phyloP scores from a whole-genome alignment of 345 rosid species.

The Populus deltoides region DNA sequence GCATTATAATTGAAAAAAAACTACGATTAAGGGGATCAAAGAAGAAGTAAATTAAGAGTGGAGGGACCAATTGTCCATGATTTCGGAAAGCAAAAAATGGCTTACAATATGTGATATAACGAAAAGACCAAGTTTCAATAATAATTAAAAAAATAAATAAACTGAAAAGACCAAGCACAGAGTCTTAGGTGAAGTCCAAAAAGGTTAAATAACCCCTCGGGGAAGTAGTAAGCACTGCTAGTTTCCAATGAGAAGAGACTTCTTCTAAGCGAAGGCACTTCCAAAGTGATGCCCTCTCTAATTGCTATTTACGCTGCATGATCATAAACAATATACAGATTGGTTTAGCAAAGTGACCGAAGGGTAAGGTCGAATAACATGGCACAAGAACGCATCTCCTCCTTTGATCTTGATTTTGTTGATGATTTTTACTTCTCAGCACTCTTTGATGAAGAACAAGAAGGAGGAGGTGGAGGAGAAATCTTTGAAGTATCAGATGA shows the following conservation, averaged over 20 bases:
- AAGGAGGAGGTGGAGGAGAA: background rate
- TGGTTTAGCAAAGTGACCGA: background rate
- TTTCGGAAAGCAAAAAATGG: background rate
- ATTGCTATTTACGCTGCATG: background rate
- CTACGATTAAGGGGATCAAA: background rate
- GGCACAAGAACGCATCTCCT: background rate
- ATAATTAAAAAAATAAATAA: too few species aligned
- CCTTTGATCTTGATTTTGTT: constrained; percentile 9
- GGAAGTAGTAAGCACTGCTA: background rate
- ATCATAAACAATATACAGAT: background rate
- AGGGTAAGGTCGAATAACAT: background rate
- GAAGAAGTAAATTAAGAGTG: background rate
- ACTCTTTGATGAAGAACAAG: constrained; percentile 30
- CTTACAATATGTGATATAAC: too few species aligned
- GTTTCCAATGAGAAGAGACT: background rate
- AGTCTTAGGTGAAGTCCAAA: background rate
- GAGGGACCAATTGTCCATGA: background rate
- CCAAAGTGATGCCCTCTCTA: background rate
- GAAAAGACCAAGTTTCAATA: too few species aligned
- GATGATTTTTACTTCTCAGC: constrained; percentile 45
- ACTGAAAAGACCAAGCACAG: background rate
- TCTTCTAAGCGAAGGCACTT: background rate
- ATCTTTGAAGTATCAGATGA: constrained; percentile 44
- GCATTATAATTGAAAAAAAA: too few species aligned
- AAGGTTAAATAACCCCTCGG: background rate